Percentiles rank a stretch among this genome's conserved stretches.
phyloP scores from a whole-genome alignment of 805 yeast species.

The Teunomyces funiuensis region DNA sequence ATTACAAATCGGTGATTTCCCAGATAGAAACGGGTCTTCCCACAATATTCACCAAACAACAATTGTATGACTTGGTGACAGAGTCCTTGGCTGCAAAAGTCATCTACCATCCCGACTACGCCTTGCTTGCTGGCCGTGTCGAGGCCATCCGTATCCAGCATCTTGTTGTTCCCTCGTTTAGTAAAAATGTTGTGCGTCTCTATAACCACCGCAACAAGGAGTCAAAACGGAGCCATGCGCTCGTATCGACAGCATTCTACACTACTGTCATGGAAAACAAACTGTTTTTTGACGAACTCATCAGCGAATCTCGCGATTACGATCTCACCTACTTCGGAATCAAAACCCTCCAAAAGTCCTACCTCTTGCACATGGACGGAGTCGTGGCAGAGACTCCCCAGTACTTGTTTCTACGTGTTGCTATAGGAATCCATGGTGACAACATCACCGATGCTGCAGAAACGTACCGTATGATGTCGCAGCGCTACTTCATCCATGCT shows the following conservation, averaged over 20 bases:
- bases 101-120: constrained; percentile 35
- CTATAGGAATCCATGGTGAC: constrained; percentile 82
- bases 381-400: constrained; percentile 88
- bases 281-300: constrained; percentile 68
- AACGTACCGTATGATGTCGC: constrained; percentile 86
- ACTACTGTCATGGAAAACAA: constrained; percentile 62
- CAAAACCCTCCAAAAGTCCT: constrained; percentile 88
- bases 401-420: constrained; percentile 84
- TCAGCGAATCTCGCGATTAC: constrained; percentile 76
- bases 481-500: constrained; percentile 86
- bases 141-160: constrained; percentile 30
- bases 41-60: constrained; percentile 12
- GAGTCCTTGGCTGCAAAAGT: constrained; percentile 36
- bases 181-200: constrained; percentile 23
- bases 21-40: constrained; percentile 13
- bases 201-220: constrained; percentile 13
- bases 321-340: constrained; percentile 83
- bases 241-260: constrained; percentile 68
- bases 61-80: constrained; percentile 29
- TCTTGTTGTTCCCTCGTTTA: constrained; percentile 19
- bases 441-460: constrained; percentile 67
- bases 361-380: constrained; percentile 55
- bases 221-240: not conserved
- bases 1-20: constrained; percentile 9
- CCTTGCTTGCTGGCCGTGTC: constrained; percentile 38